Conservation (phyloP, 73 alveolate species). For the Paraurostyla sp. region DNA sequence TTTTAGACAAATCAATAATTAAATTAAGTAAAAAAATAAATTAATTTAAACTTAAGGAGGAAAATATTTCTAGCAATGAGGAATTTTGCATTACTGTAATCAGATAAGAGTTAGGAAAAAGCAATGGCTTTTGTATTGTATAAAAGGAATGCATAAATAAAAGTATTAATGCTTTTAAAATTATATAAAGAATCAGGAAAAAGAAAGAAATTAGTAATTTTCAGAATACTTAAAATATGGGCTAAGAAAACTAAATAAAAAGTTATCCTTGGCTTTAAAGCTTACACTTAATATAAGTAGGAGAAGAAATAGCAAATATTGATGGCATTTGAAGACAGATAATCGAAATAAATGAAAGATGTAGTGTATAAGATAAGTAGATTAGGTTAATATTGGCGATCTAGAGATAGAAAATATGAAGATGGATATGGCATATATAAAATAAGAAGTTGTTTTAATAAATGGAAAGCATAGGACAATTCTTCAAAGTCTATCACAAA, state of each 20-base stretch:
- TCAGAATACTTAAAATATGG: conserved; percentile 10
- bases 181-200: not conserved
- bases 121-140: not conserved
- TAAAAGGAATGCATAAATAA: not conserved
- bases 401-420: not conserved
- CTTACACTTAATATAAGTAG: not conserved
- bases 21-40: not conserved
- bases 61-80: not conserved
- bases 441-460: not conserved
- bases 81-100: not conserved
- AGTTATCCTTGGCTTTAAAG: not conserved
- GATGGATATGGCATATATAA: not conserved
- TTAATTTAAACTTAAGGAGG: not conserved
- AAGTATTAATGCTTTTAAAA: not conserved
- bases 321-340: not conserved
- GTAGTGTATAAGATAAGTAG: not conserved
- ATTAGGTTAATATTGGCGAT: not conserved
- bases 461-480: not conserved
- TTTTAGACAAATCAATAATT: too few relatives aligned
- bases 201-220: not conserved
- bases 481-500: not conserved
- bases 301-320: not conserved
- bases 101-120: not conserved
- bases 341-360: not conserved
- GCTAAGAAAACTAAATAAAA: not conserved